Percentiles rank a stretch among this genome's conserved stretches.
phyloP scores from a whole-genome alignment of 768 basidiomycete species.

The Boletus subcaerulescens region DNA sequence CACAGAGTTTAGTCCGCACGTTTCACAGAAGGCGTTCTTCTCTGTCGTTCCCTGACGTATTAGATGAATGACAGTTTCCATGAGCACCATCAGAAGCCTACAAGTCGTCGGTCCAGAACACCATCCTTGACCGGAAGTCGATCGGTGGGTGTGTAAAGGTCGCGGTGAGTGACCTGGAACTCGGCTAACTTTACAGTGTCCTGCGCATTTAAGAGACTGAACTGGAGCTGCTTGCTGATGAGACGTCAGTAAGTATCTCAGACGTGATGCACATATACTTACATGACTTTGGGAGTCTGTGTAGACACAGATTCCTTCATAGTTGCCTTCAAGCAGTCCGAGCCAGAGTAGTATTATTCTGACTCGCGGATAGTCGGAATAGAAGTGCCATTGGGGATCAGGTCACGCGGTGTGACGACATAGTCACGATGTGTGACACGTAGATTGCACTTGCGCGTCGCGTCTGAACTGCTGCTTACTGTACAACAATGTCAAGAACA shows the following conservation, averaged over 20 bases:
- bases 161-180: constrained; percentile 91
- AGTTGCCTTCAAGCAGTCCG: too few relatives aligned
- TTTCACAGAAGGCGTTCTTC: constrained; percentile 90
- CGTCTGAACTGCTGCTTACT: constrained; percentile 39
- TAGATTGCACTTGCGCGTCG: constrained; percentile 53
- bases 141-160: constrained; percentile 83
- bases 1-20: constrained; percentile 86
- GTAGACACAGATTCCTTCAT: constrained; percentile 83
- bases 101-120: constrained; percentile 88
- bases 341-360: too few relatives aligned
- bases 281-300: constrained; percentile 84
- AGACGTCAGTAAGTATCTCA: constrained; percentile 6
- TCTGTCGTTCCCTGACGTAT: constrained; percentile 82
- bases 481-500: constrained; percentile 82
- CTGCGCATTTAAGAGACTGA: constrained; percentile 89
- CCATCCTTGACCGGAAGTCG: constrained; percentile 88
- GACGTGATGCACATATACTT: constrained; percentile 21
- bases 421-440: constrained; percentile 33
- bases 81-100: constrained; percentile 35
- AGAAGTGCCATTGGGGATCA: neutral
- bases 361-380: too few relatives aligned
- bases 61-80: neutral
- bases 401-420: constrained; percentile 16
- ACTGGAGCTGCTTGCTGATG: constrained; percentile 90
- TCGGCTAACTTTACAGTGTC: constrained; percentile 95